Evolutionary conservation across 805 yeast species (phyloP).

Genomic region (Ogataea thermomethanolica): DNA sequence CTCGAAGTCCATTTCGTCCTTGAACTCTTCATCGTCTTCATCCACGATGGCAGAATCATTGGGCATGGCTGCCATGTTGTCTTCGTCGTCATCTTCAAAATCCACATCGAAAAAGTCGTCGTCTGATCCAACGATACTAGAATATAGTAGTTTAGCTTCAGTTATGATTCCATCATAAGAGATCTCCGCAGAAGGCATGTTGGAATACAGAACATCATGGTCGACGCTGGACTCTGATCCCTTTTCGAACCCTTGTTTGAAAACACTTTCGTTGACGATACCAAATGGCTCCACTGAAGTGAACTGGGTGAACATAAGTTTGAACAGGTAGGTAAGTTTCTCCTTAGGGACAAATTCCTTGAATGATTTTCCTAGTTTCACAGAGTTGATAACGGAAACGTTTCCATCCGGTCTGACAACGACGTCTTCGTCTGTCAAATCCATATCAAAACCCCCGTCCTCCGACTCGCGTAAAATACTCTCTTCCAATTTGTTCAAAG

Average conservation of each 20-base stretch:
- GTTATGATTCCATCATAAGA: slow-evolving; percentile 89
- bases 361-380: slow-evolving; percentile 80
- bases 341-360: slow-evolving; percentile 82
- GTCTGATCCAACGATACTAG: slow-evolving; percentile 81
- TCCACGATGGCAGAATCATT: slow-evolving; percentile 37
- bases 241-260: slow-evolving; percentile 30
- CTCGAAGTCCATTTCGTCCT: slow-evolving; percentile 39
- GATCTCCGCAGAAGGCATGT: slow-evolving; percentile 78
- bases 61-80: slow-evolving; percentile 14
- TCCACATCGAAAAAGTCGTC: slow-evolving; percentile 96
- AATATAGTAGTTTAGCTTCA: slow-evolving; percentile 73
- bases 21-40: slow-evolving; percentile 34
- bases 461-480: slow-evolving; percentile 78
- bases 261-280: slow-evolving; percentile 42
- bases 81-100: slow-evolving; percentile 89
- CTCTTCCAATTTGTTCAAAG: slow-evolving; percentile 74
- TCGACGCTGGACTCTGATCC: slow-evolving; percentile 36
- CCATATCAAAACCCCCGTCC: slow-evolving; percentile 51
- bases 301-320: slow-evolving; percentile 58
- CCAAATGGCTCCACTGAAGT: slow-evolving; percentile 56
- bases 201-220: slow-evolving; percentile 45
- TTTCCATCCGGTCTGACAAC: slow-evolving; percentile 51
- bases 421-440: slow-evolving; percentile 51
- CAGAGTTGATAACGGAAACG: slow-evolving; percentile 69
- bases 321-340: slow-evolving; percentile 57